A percentile compares a stretch with the other conserved stretches of the same genome.
Conservation (phyloP, 2,329 filamentous ascomycete genomes). For the Teratosphaeria zuluensis region DNA sequence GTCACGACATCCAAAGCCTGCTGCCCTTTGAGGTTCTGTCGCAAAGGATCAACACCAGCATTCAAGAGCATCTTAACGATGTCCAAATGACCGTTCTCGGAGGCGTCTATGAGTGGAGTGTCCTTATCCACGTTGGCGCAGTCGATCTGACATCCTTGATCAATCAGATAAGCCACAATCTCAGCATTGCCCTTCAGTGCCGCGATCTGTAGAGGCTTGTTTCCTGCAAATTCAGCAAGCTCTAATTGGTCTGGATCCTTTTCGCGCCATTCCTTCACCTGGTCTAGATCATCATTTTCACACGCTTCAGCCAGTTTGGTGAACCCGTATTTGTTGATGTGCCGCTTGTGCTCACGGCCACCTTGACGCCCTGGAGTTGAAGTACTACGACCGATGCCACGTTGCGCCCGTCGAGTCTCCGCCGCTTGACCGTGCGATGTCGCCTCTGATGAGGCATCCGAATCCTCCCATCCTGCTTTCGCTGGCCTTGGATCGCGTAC, state of each 20-base stretch:
- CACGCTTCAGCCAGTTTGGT: conserved; percentile 86
- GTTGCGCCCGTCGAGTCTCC: conserved; percentile 52
- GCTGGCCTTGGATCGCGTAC: conserved; percentile 20
- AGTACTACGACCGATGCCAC: conserved; percentile 39
- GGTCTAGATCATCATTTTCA: conserved; percentile 71
- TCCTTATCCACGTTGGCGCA: conserved; percentile 67
- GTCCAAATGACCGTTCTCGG: conserved; percentile 86
- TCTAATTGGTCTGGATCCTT: conserved; percentile 84
- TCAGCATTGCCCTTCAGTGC: conserved; percentile 76
- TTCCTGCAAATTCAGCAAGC: conserved; percentile 86
- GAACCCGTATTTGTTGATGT: conserved; percentile 84
- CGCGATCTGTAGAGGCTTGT: conserved; percentile 89
- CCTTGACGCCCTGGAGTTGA: conserved; percentile 43
- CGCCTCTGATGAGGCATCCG: conserved; percentile 40
- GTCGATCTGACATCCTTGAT: conserved; percentile 75
- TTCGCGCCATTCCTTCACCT: conserved; percentile 61
- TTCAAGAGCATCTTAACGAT: conserved; percentile 77
- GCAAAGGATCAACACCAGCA: conserved; percentile 82
- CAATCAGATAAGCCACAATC: conserved; percentile 78
- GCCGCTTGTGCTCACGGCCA: conserved; percentile 61
- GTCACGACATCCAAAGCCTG: conserved; percentile 75
- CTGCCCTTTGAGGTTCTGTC: conserved; percentile 84
- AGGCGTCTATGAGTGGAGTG: conserved; percentile 88
- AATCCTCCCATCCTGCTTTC: conserved; percentile 48
- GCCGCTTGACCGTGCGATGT: conserved; percentile 50